Conservation (phyloP, 139 green algal genomes). For the Chlorella sp. region DNA sequence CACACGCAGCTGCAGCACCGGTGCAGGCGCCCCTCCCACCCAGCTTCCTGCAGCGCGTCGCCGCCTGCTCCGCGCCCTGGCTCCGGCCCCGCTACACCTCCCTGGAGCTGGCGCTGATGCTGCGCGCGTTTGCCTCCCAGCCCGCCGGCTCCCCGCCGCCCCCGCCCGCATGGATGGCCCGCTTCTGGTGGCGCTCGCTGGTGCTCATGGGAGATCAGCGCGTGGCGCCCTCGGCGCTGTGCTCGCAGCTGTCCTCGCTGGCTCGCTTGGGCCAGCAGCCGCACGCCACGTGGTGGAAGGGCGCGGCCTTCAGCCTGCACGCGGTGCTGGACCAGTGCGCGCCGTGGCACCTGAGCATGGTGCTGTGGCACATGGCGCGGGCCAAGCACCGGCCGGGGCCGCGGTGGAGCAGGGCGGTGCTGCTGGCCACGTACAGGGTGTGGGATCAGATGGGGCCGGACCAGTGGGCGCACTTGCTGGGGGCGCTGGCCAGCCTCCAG, state of each 20-base stretch:
- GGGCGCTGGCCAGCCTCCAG: conserved; percentile 2
- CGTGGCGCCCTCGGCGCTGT: not conserved
- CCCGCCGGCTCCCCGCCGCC: no score
- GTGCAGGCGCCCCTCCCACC: not conserved
- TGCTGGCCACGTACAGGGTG: not conserved
- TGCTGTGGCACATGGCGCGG: not conserved
- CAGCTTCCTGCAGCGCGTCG: not conserved
- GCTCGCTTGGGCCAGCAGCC: not conserved
- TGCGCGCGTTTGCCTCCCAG: not conserved
- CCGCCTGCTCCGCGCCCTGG: not conserved
- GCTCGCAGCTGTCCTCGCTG: not conserved
- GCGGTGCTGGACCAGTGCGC: not conserved
- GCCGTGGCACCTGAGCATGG: not conserved
- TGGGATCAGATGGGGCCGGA: not conserved
- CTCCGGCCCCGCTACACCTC: not conserved
- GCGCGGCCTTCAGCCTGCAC: not conserved
- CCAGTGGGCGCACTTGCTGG: not conserved
- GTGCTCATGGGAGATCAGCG: not conserved
- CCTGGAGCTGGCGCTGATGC: not conserved
- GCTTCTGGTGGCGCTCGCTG: conserved; percentile 1
- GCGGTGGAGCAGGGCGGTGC: not conserved
- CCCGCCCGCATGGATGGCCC: not conserved
- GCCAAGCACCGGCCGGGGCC: not conserved
- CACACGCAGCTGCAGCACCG: not conserved
- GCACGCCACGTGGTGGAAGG: conserved; percentile 1